Evolutionary conservation across 305 asterid genomes (phyloP), one percentile per base, ranked within the genome.

Genomic region (Fraxinus ornus): DNA sequence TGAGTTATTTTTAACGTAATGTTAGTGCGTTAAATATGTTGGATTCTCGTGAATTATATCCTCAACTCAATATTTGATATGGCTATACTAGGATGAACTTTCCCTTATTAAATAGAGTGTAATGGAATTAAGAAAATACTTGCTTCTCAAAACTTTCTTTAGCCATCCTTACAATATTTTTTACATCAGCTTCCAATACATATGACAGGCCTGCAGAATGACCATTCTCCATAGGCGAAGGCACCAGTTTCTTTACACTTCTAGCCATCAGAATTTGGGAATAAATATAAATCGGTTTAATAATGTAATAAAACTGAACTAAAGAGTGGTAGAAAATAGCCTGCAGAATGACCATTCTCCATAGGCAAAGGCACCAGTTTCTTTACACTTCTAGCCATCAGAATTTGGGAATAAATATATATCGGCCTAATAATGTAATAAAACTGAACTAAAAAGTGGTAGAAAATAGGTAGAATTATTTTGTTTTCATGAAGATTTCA

Each of bases 131-230:
- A 73, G 62, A 24, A 71, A 24, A 66, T 83, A 85, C 94, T 89
- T 91, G 91, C 99, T 88, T 92, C 85, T 94, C 98, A 35, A 88
- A 92, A 85, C 92, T 91, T 57, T 90, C 94, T 80, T 89, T 91
- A 57, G 98, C 98, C 92, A 94, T 88, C 86, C 87, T 89, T 77
- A 96, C 98, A 84, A 96, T 94, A 37, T 4, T 88, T 85, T 86
- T 90, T 19, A 91, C 93, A 86, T 96, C 97, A 83, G 95, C 97
- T 89, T 96, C 98, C 86, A 94, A 80, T 82, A 96, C 84, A 77
- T 95, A 90, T 82, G 95, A 81, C 85, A 96, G 85, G 79, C 99
- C 98, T 78, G 83, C 71, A 32, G 84, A 79, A 57, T 83, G 87
- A 84, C 94, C 97, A 90, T 92, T 91, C 82, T 85, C 93, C 78